Evolutionary conservation across 2,329 filamentous ascomycete species (phyloP), one percentile per base, ranked within the genome.

Genomic region (Arthrobotrys sinensis): DNA sequence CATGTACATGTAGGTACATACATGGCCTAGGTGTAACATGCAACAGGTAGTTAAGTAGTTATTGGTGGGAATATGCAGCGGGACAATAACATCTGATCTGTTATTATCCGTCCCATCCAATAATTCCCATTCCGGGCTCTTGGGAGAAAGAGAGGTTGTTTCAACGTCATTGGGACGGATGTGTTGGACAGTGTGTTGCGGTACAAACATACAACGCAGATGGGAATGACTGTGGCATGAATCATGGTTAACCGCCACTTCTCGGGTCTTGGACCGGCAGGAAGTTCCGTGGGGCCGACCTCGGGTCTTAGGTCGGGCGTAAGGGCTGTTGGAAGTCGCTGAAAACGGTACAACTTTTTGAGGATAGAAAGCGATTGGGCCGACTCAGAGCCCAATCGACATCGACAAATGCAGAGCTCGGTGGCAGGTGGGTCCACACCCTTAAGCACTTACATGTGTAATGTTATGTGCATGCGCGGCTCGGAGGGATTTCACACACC

Each of bases 261-360:
- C 36, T 60, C 55, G 55, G 55, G 34, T 43, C 55, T 60, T 60
- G 55, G 55, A 60, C 28, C 4, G 3, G 36, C 3, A 24, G 55
- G 28, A 60, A 43, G 34, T 43, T 60, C 55, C 55, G 55, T 19
- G 55, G 55, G 55, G 36, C 55, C 55, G 55, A 28, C 55, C 55
- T 60, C 55, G 55, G 55, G 34, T 43, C 36, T 16, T 40, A 19
- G n/a, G 14, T 43, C 34, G 55, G 53, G 34, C 36, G 11, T 43
- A 60, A 40, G 36, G 34, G 34, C 55, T 60, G 4, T 28, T 28
- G 24, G 24, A 4, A 28, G 24, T 28, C 24, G 24, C 24, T 28
- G 55, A 36, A 60, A 60, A 60, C 52, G 52, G 52, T 38, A 21
- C 16, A 36, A 45, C n/a, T n/a, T 45, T 45, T n/a, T 45, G 10